Evolutionary conservation across 192 early-diverging fungal genomes (phyloP).

Genomic region (Backusella sp.): DNA sequence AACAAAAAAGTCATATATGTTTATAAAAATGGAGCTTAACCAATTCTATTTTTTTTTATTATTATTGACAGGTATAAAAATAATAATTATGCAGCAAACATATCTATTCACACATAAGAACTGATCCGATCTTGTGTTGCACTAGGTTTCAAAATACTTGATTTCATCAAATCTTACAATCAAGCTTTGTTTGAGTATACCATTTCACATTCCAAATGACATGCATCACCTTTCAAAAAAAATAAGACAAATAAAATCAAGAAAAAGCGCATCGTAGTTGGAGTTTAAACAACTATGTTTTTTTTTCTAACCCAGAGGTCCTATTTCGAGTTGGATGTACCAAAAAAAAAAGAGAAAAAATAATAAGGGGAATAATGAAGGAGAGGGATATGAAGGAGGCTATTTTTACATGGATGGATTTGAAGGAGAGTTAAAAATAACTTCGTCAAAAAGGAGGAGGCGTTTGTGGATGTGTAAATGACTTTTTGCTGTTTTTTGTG

Average conservation of each 20-base stretch:
- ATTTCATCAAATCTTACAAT: neutral
- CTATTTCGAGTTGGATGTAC: neutral
- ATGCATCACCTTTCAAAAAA: neutral
- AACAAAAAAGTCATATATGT: neutral
- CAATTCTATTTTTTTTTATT: neutral
- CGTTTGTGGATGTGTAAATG: neutral
- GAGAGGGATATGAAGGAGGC: neutral
- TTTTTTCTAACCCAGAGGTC: neutral
- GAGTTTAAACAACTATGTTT: neutral
- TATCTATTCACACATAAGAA: neutral
- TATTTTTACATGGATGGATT: neutral
- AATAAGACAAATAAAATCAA: neutral
- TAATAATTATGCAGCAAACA: neutral
- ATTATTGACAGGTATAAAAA: neutral
- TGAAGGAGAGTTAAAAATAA: slow-evolving; percentile 7
- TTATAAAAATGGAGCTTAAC: neutral
- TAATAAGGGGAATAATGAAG: slow-evolving; percentile 3
- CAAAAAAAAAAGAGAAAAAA: neutral
- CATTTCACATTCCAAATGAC: neutral
- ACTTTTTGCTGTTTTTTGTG: neutral
- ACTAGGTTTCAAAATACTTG: neutral
- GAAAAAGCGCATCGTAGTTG: neutral
- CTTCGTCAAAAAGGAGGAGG: neutral
- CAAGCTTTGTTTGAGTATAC: neutral
- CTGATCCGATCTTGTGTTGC: neutral